Conservation (phyloP, 768 basidiomycete genomes). For the Auriscalpium microsporum region DNA sequence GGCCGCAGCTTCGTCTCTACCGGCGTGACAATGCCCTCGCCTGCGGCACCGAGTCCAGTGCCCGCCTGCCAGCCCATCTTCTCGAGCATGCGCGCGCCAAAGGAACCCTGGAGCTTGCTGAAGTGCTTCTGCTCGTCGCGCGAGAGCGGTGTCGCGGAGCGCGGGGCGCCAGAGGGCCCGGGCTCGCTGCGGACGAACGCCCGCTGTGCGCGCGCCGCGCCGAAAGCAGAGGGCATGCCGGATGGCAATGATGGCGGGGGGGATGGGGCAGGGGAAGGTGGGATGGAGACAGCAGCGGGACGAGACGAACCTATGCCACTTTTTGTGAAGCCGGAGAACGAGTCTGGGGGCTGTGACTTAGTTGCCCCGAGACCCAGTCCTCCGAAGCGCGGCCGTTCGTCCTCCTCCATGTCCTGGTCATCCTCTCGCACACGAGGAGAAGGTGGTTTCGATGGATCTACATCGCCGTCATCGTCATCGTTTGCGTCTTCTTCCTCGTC, state of each 20-base stretch:
- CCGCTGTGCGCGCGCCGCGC: conserved; percentile 32
- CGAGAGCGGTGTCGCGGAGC: conserved; percentile 45
- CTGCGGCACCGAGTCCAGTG: conserved; percentile 62
- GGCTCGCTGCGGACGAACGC: conserved; percentile 49
- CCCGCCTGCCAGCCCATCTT: conserved; percentile 96
- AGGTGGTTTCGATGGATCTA: conserved; percentile 43
- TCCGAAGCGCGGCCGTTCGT: conserved; percentile 32
- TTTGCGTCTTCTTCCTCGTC: conserved; percentile 26
- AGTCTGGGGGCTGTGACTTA: conserved; percentile 13
- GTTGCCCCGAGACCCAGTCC: conserved; percentile 36
- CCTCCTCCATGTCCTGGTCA: conserved; percentile 39
- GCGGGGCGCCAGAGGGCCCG: conserved; percentile 30
- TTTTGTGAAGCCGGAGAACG: conserved; percentile 30
- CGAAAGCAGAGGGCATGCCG: conserved; percentile 31
- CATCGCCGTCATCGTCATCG: conserved; percentile 34
- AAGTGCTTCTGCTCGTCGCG: conserved; percentile 75
- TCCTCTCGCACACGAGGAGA: conserved; percentile 49
- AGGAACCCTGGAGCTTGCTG: conserved; percentile 60
- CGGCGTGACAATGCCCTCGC: conserved; percentile 82
- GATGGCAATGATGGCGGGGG: conserved; percentile 30
- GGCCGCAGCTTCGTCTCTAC: conserved; percentile 80
- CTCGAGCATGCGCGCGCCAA: conserved; percentile 83
- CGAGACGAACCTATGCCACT: conserved; percentile 35
- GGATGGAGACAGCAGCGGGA: conserved; percentile 14
- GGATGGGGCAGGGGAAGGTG: conserved; percentile 28